phyloP scores from a whole-genome alignment of 1,284 basidiomycete genomes.

The Hypsizygus ulmarius region DNA sequence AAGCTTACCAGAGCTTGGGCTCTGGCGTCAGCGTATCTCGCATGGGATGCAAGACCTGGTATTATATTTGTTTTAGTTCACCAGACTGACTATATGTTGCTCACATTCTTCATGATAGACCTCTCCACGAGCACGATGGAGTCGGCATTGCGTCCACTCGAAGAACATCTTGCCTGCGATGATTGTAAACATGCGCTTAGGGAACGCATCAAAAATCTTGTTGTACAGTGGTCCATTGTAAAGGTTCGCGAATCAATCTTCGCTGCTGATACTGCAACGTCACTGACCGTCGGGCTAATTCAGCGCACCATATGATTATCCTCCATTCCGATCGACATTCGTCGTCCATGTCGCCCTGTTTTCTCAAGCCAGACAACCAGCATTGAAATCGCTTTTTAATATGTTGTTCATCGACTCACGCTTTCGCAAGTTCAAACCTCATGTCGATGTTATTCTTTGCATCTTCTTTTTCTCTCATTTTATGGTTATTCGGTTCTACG shows the following conservation, averaged over 20 bases:
- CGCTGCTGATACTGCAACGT: neutral
- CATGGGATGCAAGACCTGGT: slow-evolving; percentile 70
- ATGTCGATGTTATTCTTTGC: too few species aligned
- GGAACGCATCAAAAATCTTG: slow-evolving; percentile 64
- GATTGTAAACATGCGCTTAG: slow-evolving; percentile 58
- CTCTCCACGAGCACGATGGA: slow-evolving; percentile 60
- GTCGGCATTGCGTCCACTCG: slow-evolving; percentile 55
- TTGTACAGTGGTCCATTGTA: slow-evolving; percentile 75
- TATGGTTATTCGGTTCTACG: too few species aligned
- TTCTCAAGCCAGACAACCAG: neutral
- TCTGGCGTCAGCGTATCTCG: slow-evolving; percentile 62
- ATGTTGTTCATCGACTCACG: too few species aligned
- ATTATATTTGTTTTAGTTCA: slow-evolving; percentile 13
- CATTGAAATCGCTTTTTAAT: too few species aligned
- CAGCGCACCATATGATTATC: slow-evolving; percentile 21
- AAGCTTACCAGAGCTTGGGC: slow-evolving; percentile 64
- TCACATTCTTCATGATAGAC: slow-evolving; percentile 35
- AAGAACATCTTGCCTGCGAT: slow-evolving; percentile 57
- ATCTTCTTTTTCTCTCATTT: neutral
- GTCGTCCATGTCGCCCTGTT: neutral
- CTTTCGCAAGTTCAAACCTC: too few species aligned
- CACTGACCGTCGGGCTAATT: neutral
- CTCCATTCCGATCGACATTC: neutral
- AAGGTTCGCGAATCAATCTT: slow-evolving; percentile 46
- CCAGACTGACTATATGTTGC: slow-evolving; percentile 2